Evolutionary conservation across 176 grass and related monocot species (phyloP), one percentile per base, ranked within the genome.

Genomic region (Chloris gayana): DNA sequence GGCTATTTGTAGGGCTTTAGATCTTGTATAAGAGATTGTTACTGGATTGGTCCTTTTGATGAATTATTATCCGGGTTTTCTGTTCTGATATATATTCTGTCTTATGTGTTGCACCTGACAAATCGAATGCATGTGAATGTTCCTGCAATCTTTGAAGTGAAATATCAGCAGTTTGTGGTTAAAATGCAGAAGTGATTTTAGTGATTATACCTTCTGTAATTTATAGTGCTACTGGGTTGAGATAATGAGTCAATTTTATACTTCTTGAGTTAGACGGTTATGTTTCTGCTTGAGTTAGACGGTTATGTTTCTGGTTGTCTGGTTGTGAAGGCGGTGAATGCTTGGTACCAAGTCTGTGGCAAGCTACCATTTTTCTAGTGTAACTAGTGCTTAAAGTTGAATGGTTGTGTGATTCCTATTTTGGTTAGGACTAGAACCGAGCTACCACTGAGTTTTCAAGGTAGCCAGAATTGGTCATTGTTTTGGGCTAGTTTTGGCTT

Each of bases 1-100:
- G 61, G 4, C 1, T 35, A 6, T 78, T 32, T 76, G 4, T 33
- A 70, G 2, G 45, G 45, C 32, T 21, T 26, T 24, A 18, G 1
- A 32, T 65, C 57, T 68, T n/a, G 45, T 80, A 9, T 80, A 9
- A 30, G 30, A 10, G 18, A 75, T 32, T 81, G 31, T 75, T 27
- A 12, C 7, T 54, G 2, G 14, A 75, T 81, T 67, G 6, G 15
- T 75, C 11, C 14, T 29, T 3, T 13, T 69, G 75, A 69, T 76
- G 56, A 85, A 70, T 19, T 2, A 70, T 19, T 2, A 39, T 32
- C 24, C 38, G n/a, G 24, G 8, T 21, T 62, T 69, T 60, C 10
- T 2, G 11, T 75, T 50, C 1, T 18, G 47, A 50, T 50, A 1
- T 41, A 0, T 47, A 70, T 75, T 75, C 17, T 69, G 45, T 6